Evolutionary conservation across 202 grass and related monocot genomes (phyloP), one percentile per base, ranked within the genome.

Genomic region (Setaria viridis): DNA sequence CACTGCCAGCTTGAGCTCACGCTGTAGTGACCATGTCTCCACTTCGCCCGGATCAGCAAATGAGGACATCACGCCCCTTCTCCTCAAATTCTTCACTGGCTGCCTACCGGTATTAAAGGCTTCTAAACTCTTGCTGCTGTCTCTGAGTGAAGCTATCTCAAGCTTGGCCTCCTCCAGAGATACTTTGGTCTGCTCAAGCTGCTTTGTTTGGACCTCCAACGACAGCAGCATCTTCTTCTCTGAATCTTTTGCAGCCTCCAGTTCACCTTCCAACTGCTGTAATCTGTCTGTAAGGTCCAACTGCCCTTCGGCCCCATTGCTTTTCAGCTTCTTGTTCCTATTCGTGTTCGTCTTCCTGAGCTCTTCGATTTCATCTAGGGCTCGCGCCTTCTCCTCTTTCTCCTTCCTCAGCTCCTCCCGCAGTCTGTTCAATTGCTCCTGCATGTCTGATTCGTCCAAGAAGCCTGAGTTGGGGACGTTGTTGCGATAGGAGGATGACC

Each of bases 401-500:
- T 96, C 93, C 78, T 88, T 90, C 53, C 79, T 74, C 62, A 99
- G 83, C 46, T 99, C 97, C 45, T 96, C 91, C 67, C 89, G 86
- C 39, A 96, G 79, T 68, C 86, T 91, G 46, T 35, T 84, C 69
- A 94, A 48, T 72, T 91, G 85, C 48, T 90, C 79, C 49, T 81
- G 84, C 76, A 89, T 30, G 42, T 95, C 90, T 64, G 86, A 81
- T 81, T 20, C 70, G 3, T 83, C 62, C 9, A 30, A 29, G 34
- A 74, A 85, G 35, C 58, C 25, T 3, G 80, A 21, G 58, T 32
- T 46, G 10, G 81, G 79, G 72, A 42, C 70, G 25, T 76, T 51
- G 15, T 48, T 64, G 29, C 51, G 54, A 81, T 45, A 80, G 41
- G 63, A 87, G 55, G 85, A 77, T 65, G 85, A 50, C 33, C 76